Evolutionary conservation across 73 alveolate species (phyloP), one percentile per base, ranked within the genome.

Genomic region (Paramecium bursaria): DNA sequence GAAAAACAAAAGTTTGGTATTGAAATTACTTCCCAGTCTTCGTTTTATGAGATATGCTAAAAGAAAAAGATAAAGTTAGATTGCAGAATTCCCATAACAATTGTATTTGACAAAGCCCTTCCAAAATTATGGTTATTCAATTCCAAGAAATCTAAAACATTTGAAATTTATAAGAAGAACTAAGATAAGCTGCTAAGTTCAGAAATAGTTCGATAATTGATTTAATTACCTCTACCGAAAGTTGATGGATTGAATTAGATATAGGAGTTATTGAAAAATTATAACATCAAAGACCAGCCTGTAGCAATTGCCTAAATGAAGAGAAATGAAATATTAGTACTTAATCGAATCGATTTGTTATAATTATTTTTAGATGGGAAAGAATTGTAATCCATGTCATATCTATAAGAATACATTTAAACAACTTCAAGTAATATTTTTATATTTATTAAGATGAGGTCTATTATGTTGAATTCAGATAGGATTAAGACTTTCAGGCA

Each of bases 71-170:
- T 25, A 13, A 67, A 67, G 39, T 67, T 67, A 15, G 50, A 42
- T 7, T 67, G 60, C 44, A 42, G 26, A 0, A 67, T 67, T 19
- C 60, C 82, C 6, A 15, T 39, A 47, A 67, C 82, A 1, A 67
- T 67, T 26, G 44, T 67, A 33, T 67, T 67, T 25, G 82, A 67
- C 44, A 67, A 67, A 42, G 46, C 33, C 11, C 22, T 42, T 42
- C 82, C 82, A 2, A 67, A 67, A 29, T 26, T 42, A 39, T 67
- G 82, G 82, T 46, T 67, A 17, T 67, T 67, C 82, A 67, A 67
- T 67, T 57, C 82, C 30, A 67, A 67, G 22, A 3, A 31, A 3
- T 9, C 82, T 42, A 14, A 67, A 67, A 47, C 21, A 21, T 25
- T 42, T 14, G 27, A 48, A 48, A n/a, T 48, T 46, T 25, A 25